Evolutionary conservation across 1,284 basidiomycete genomes (phyloP).

Genomic region (Austroboletus rostrupii): DNA sequence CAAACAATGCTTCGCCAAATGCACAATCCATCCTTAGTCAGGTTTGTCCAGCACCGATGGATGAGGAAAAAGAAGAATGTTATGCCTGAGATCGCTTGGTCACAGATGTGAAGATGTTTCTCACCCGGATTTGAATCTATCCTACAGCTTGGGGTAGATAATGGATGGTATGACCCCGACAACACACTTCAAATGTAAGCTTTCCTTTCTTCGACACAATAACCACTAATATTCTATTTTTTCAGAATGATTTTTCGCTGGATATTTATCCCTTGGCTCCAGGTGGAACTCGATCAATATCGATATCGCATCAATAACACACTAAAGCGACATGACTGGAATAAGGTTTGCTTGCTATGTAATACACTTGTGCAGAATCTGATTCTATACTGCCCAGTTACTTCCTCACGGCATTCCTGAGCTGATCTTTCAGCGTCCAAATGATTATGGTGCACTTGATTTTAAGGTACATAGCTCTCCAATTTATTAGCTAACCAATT

Average conservation of each 20-base stretch:
- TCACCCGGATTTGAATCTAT: background rate
- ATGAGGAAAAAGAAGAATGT: constrained; percentile 2
- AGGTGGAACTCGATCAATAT: constrained; percentile 21
- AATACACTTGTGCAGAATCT: background rate
- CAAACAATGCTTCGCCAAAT: constrained; percentile 23
- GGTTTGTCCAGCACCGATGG: constrained; percentile 1
- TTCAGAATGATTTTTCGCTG: constrained; percentile 3
- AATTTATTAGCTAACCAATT: background rate
- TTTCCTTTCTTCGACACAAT: background rate
- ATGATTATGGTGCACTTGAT: background rate
- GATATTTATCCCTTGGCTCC: constrained; percentile 17
- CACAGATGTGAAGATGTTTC: background rate
- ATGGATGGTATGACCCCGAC: background rate
- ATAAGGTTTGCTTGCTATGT: constrained; percentile 10
- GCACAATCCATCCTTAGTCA: background rate
- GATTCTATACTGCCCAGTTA: background rate
- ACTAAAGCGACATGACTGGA: constrained; percentile 7
- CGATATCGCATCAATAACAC: constrained; percentile 13
- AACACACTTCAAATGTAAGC: background rate
- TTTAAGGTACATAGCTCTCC: background rate
- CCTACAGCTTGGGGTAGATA: background rate
- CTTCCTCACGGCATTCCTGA: background rate
- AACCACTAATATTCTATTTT: background rate
- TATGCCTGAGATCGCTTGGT: constrained; percentile 1
- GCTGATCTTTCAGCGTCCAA: background rate